phyloP scores from a whole-genome alignment of 371 early-diverging fungal species.

The Mortierella sp. region DNA sequence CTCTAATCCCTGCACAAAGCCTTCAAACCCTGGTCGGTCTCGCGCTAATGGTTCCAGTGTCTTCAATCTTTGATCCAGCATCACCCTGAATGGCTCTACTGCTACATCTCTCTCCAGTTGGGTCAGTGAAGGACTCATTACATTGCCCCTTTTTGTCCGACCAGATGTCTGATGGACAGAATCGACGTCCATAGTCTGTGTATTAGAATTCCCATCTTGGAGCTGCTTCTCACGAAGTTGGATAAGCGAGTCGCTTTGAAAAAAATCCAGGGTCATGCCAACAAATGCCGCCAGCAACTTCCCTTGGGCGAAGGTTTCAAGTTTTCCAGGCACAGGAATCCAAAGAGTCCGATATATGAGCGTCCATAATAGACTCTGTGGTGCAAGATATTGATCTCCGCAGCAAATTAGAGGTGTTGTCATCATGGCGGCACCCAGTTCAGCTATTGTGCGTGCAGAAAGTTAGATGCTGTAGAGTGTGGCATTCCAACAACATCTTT shows the following conservation, averaged over 20 bases:
- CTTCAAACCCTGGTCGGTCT: conserved; percentile 54
- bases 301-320: conserved; percentile 47
- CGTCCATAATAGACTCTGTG: conserved; percentile 53
- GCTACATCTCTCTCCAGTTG: conserved; percentile 42
- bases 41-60: conserved; percentile 32
- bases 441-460: conserved; percentile 12
- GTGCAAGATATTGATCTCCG: conserved; percentile 40
- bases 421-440: conserved; percentile 54
- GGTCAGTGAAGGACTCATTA: conserved; percentile 3
- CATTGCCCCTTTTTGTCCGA: neutral
- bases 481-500: neutral
- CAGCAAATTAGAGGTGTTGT: conserved; percentile 42
- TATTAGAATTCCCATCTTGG: neutral
- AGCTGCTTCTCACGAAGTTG: conserved; percentile 25
- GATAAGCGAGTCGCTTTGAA: conserved; percentile 33
- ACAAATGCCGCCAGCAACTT: conserved; percentile 44
- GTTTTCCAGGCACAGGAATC: conserved; percentile 50
- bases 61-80: conserved; percentile 37
- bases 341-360: conserved; percentile 46
- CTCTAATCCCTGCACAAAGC: conserved; percentile 42
- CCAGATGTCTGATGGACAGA: neutral
- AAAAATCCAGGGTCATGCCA: conserved; percentile 44
- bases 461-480: neutral
- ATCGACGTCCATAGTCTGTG: conserved; percentile 24
- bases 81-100: conserved; percentile 37